Percentiles rank a stretch among this genome's conserved stretches.
Evolutionary conservation across 2,329 filamentous ascomycete genomes (phyloP).

Genomic region (Xylaria sp.): DNA sequence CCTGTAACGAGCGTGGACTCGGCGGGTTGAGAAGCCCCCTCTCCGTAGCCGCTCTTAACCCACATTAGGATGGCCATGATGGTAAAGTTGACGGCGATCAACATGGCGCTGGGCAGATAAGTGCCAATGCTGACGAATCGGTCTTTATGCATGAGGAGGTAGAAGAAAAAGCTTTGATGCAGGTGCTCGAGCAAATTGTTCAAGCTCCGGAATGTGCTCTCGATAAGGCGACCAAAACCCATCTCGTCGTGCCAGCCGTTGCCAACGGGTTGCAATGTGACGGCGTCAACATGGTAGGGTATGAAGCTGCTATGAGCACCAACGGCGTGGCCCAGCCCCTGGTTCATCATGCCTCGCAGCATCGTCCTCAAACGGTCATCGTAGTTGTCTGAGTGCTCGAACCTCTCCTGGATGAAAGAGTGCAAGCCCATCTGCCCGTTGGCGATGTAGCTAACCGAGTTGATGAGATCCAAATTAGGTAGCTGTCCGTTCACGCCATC

Average conservation of each 20-base stretch:
- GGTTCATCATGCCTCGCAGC: conserved; percentile 90
- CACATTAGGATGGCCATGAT: conserved; percentile 96
- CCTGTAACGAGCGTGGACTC: conserved; percentile 5
- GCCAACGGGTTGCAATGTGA: conserved; percentile 90
- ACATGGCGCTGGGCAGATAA: conserved; percentile 97
- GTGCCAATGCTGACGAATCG: conserved; percentile 98
- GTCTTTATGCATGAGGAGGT: conserved; percentile 88
- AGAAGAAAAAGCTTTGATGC: conserved; percentile 99
- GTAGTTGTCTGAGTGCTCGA: conserved; percentile 79
- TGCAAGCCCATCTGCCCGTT: conserved; percentile 91
- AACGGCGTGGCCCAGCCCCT: conserved; percentile 87
- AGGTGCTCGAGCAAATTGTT: conserved; percentile 97
- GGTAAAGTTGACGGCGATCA: conserved; percentile 92
- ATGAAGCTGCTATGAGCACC: conserved; percentile 97
- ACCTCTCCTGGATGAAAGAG: conserved; percentile 86
- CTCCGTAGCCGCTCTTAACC: conserved; percentile 79
- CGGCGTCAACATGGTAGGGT: conserved; percentile 95
- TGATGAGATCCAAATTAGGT: conserved; percentile 94
- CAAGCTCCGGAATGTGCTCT: conserved; percentile 90
- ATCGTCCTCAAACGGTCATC: conserved; percentile 85
- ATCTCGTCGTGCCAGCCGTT: conserved; percentile 98
- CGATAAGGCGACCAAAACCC: conserved; percentile 87
- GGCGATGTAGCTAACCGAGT: conserved; percentile 89
- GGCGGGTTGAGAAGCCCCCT: conserved; percentile 23
- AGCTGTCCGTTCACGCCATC: conserved; percentile 96